phyloP scores from a whole-genome alignment of 1,284 basidiomycete genomes.

The Cryptococcus depauperatus region DNA sequence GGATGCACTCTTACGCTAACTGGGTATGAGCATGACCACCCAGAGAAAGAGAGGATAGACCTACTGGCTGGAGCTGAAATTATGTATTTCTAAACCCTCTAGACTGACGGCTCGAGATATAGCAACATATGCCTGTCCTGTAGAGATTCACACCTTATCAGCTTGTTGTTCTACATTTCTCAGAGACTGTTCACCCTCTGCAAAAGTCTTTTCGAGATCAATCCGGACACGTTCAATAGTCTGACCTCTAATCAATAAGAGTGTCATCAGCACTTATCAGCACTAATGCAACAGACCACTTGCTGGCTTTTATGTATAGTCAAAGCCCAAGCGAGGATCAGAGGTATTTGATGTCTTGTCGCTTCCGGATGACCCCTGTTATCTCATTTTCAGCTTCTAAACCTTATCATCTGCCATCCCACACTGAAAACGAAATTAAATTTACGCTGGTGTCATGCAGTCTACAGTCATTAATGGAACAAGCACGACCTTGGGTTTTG shows the following conservation, averaged over 20 bases:
- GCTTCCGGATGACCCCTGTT: constrained; percentile 19
- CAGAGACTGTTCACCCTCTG: constrained; percentile 17
- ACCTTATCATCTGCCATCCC: no score
- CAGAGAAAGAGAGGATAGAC: background rate
- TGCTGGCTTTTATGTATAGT: constrained; percentile 35
- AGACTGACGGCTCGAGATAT: constrained; percentile 32
- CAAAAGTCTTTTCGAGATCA: constrained; percentile 62
- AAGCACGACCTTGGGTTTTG: constrained; percentile 7
- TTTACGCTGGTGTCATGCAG: constrained; percentile 22
- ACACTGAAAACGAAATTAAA: constrained; percentile 1
- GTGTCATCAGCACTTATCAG: background rate
- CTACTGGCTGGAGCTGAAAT: constrained; percentile 19
- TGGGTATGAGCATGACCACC: background rate
- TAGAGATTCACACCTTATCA: background rate
- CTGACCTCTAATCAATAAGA: constrained; percentile 29
- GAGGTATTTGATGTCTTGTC: constrained; percentile 23
- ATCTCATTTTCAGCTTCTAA: no score
- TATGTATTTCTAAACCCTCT: constrained; percentile 24
- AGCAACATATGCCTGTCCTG: constrained; percentile 37
- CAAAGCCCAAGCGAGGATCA: constrained; percentile 33
- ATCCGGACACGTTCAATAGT: constrained; percentile 71
- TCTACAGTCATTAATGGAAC: constrained; percentile 23
- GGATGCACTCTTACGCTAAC: constrained; percentile 19
- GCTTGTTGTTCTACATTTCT: background rate
- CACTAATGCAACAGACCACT: background rate